A percentile compares a stretch with the other conserved stretches of the same genome.
Evolutionary conservation across 2,329 filamentous ascomycete species (phyloP).

Genomic region (Alternaria gansuensis): DNA sequence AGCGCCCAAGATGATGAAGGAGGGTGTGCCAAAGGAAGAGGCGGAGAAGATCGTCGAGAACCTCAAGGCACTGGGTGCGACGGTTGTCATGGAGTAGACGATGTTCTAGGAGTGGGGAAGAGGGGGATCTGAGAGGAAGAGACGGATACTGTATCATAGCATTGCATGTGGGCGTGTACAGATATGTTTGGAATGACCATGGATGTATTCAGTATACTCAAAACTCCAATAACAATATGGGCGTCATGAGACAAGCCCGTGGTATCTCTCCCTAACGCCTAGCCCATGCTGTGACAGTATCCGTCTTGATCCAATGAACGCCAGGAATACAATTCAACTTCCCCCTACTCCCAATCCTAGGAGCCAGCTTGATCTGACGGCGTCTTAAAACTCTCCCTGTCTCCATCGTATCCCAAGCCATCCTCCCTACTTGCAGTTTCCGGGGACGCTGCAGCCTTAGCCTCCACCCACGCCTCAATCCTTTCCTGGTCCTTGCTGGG

Average conservation of each 20-base stretch:
- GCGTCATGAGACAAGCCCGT: constrained; percentile 26
- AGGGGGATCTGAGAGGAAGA: constrained; percentile 11
- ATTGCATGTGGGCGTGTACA: constrained; percentile 50
- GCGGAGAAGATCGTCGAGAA: constrained; percentile 97
- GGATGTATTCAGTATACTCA: constrained; percentile 42
- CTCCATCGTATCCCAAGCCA: neutral
- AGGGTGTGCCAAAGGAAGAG: constrained; percentile 98
- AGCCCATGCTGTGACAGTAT: constrained; percentile 26
- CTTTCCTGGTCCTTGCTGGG: constrained; percentile 1
- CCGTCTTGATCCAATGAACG: constrained; percentile 8
- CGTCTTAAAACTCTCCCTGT: neutral
- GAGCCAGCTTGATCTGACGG: neutral
- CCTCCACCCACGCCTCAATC: neutral
- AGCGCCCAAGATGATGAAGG: constrained; percentile 98
- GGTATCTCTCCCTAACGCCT: constrained; percentile 49
- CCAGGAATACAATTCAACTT: constrained; percentile 12
- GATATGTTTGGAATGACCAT: constrained; percentile 48
- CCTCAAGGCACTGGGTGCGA: constrained; percentile 91
- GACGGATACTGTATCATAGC: constrained; percentile 47
- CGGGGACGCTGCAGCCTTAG: neutral
- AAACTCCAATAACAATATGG: constrained; percentile 28
- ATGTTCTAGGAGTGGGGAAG: neutral
- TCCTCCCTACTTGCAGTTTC: neutral
- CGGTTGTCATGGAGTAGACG: constrained; percentile 86
- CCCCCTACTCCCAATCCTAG: neutral